Conservation (phyloP, 108 stramenopile species). For the Cylindrotheca closterium region DNA sequence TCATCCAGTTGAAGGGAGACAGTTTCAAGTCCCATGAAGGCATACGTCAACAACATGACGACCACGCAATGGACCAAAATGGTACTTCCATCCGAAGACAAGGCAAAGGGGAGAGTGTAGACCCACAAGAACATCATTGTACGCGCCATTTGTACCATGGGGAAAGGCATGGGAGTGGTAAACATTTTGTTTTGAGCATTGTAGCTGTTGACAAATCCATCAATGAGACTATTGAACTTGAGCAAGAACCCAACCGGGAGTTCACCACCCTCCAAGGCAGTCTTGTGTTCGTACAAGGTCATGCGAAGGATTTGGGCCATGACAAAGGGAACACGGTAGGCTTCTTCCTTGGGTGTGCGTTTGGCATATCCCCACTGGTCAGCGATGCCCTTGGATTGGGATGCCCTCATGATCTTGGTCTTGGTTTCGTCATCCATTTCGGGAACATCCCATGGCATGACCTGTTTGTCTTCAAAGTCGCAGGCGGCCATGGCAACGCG, state of each 20-base stretch:
- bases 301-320: neutral
- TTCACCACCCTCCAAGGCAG: neutral
- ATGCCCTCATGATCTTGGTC: neutral
- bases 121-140: slow-evolving; percentile 39
- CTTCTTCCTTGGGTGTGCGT: neutral
- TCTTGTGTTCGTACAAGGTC: neutral
- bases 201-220: neutral
- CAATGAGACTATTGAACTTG: neutral
- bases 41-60: slow-evolving; percentile 40
- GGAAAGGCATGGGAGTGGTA: slow-evolving; percentile 49
- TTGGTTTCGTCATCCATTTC: slow-evolving; percentile 25
- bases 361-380: neutral
- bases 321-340: neutral
- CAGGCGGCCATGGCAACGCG: slow-evolving; percentile 34
- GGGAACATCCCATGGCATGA: slow-evolving; percentile 38
- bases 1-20: slow-evolving; percentile 56
- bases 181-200: slow-evolving; percentile 11
- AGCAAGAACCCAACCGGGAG: neutral
- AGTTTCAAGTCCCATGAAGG: slow-evolving; percentile 44
- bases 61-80: slow-evolving; percentile 15
- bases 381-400: neutral
- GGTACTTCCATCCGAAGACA: slow-evolving; percentile 12
- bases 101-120: slow-evolving; percentile 37
- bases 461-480: slow-evolving; percentile 17
- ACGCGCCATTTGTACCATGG: slow-evolving; percentile 38